Base-by-base conservation (phyloP, 2,329 filamentous ascomycete genomes). In the Chaetomium sp. region DNA sequence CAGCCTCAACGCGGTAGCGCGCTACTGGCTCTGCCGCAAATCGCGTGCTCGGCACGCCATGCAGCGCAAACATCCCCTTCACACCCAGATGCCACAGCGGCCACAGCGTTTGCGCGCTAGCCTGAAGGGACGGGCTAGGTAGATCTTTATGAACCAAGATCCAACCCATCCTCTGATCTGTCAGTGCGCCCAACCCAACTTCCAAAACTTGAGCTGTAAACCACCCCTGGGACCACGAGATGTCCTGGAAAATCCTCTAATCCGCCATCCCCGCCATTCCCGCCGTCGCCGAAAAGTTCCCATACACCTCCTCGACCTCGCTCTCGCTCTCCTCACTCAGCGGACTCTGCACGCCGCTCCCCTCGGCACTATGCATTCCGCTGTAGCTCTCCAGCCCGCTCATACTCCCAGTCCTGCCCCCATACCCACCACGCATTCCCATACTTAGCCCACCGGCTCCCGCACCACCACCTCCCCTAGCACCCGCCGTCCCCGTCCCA, bases 241-340 rank as follows among this genome's bases (percentile, higher is more conserved):
- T 13, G 16, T 19, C 10, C 31, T 21, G 27, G 25, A 4, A 27
- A 16, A 4, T 49, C 2, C 54, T 55, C 23, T 35, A 70, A 10
- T 70, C 70, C 29, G 56, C 70, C 60, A 75, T 63, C 9, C 72
- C 70, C 3, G 72, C 72, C 73, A 75, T 74, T 0, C 71, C 71
- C 42, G 73, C 69, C 23, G 70, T 70, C 45, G 71, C 68, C 29
- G 68, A 70, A 53, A 73, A 74, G 16, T 74, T 78, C 7, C 84
- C 82, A 67, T 85, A 85, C 76, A 85, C 82, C 12, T 81, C 82
- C 54, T 87, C 85, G 59, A 86, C 85, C 63, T 82, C 85, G 67
- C 80, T 85, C 54, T 83, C 82, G 23, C 78, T 79, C 42, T 78
- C 80, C 56, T 56, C 77, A 59, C 79, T 82, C 64, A 77, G 75